Conservation (phyloP, 257 asterid genomes). For the Ophiorrhiza pumila region DNA sequence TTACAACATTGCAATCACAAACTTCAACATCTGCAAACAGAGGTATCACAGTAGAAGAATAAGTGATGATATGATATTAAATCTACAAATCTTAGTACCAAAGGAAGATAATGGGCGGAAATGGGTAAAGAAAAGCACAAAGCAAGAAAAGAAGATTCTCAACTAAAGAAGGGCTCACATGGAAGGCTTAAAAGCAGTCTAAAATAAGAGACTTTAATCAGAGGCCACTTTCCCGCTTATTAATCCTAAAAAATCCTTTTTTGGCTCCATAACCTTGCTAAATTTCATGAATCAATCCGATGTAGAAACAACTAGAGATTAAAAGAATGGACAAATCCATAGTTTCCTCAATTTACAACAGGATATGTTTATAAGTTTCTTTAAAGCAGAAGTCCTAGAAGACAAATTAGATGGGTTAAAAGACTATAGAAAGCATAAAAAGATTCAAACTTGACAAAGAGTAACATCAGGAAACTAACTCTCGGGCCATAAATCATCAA, state of each 20-base stretch:
- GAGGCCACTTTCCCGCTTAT: constrained; percentile 32
- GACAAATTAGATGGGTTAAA: neutral
- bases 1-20: neutral
- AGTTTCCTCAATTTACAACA: neutral
- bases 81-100: constrained; percentile 49
- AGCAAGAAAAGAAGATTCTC: constrained; percentile 87
- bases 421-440: neutral
- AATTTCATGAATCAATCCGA: neutral
- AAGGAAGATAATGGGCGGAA: constrained; percentile 41
- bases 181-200: constrained; percentile 42
- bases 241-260: constrained; percentile 8
- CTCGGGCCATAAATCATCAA: neutral
- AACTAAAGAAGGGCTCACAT: constrained; percentile 53
- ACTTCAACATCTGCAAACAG: constrained; percentile 14
- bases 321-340: neutral
- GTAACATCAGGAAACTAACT: neutral
- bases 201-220: constrained; percentile 33
- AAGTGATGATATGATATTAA: constrained; percentile 22
- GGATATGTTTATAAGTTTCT: neutral
- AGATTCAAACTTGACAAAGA: neutral
- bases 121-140: constrained; percentile 55
- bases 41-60: constrained; percentile 8
- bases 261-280: neutral
- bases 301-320: neutral
- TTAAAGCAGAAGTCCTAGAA: neutral